Percentiles rank a stretch among this genome's conserved stretches.
These are phyloP conservation scores for Asterella californica DNA, from an alignment of 225 moss, liverwort and hornwort genomes.

Conservation along the genomic window DNA sequence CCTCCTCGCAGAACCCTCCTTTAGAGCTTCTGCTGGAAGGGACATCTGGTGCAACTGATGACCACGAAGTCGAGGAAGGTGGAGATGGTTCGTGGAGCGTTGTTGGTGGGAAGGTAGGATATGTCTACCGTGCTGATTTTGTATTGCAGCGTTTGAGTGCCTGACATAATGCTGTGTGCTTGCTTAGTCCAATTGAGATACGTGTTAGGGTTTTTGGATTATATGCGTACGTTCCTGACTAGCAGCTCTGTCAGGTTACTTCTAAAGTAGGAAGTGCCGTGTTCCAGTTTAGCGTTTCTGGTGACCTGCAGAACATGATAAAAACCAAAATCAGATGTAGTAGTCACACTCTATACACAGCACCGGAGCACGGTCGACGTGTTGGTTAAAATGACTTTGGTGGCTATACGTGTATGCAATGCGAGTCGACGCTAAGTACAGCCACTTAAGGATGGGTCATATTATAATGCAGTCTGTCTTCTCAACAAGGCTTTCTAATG, in stretches of 20 bases:
- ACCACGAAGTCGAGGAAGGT: slow-evolving; percentile 94
- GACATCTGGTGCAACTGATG: slow-evolving; percentile 90
- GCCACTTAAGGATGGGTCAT: too few relatives aligned
- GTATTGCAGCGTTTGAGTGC: neutral
- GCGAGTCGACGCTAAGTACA: too few relatives aligned
- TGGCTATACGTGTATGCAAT: too few relatives aligned
- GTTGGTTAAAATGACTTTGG: too few relatives aligned
- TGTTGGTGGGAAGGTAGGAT: slow-evolving; percentile 88
- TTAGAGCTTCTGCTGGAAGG: slow-evolving; percentile 94
- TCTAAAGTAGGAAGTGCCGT: neutral
- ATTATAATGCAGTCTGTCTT: too few relatives aligned
- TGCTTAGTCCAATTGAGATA: neutral
- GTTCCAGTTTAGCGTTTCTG: neutral
- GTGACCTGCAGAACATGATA: neutral
- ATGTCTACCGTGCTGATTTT: neutral
- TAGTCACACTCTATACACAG: neutral
- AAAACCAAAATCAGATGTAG: neutral
- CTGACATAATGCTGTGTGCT: neutral
- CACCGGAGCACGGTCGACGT: too few relatives aligned
- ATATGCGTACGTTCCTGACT: neutral
- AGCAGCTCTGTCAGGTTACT: neutral
- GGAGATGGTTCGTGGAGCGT: slow-evolving; percentile 99
- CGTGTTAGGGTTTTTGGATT: neutral
- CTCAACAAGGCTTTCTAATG: too few relatives aligned
- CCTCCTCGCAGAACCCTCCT: slow-evolving; percentile 81